Conservation (phyloP, 768 basidiomycete genomes). For the Auriscalpium orientale region DNA sequence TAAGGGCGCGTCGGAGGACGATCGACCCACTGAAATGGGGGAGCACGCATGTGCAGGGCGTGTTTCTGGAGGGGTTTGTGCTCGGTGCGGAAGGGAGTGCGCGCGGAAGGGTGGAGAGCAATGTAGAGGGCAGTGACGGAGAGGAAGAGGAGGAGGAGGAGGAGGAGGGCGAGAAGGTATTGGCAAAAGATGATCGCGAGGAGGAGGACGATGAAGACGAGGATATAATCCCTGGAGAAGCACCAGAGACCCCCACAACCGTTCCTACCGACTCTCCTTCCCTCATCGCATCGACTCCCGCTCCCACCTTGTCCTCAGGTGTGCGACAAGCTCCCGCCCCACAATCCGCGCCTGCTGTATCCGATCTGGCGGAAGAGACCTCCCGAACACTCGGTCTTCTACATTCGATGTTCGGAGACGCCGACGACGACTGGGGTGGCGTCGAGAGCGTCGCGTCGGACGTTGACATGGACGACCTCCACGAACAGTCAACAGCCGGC, state of each 20-base stretch:
- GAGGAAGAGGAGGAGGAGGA: constrained; percentile 6
- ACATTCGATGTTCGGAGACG: constrained; percentile 41
- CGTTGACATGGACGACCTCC: constrained; percentile 35
- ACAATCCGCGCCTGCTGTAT: neutral
- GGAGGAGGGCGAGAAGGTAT: neutral
- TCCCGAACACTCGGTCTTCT: constrained; percentile 40
- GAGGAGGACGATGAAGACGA: constrained; percentile 12
- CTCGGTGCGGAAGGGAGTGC: neutral
- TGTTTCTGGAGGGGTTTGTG: constrained; percentile 40
- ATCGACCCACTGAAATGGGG: constrained; percentile 74
- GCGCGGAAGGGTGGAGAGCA: neutral
- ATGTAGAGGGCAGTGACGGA: constrained; percentile 10
- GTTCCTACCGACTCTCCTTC: neutral
- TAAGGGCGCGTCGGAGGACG: constrained; percentile 49
- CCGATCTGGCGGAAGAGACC: constrained; percentile 38
- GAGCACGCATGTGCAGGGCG: constrained; percentile 61
- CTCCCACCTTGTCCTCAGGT: neutral
- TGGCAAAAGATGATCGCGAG: neutral
- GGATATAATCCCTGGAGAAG: neutral
- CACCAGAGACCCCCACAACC: neutral
- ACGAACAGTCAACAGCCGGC: constrained; percentile 16
- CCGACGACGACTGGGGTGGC: constrained; percentile 50
- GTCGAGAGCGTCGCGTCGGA: constrained; percentile 52
- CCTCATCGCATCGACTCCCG: constrained; percentile 5
- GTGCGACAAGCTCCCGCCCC: no score